Base-by-base conservation (phyloP, 1,284 basidiomycete species). In the Blastosporella zonata region DNA sequence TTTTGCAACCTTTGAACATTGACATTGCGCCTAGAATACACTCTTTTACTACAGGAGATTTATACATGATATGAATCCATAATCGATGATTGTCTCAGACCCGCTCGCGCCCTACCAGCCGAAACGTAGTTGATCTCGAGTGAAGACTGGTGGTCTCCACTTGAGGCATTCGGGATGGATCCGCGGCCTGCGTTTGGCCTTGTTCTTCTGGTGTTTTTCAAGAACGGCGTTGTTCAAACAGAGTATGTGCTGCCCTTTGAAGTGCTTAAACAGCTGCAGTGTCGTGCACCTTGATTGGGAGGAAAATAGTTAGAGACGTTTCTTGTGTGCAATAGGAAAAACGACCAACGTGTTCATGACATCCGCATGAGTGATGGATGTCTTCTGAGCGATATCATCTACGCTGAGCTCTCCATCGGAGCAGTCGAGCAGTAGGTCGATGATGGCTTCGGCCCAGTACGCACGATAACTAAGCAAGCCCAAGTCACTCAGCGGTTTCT, bases 361-460 rank as follows among this genome's bases (percentile, higher is more conserved):
- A 68, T 99, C 97, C 29, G 88, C 85, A 63, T 97, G 94, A 5
- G 92, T 94, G 67, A 99, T 97, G n/a, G 90, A 81, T 10, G 97
- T 99, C 72, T 84, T 90, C 65, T 95, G 90, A 4, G 97, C 93
- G 57, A 99, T 97, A 61, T 99, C 97, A 62, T 99, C 97, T 58
- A 99, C 90, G 65, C 87, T 93, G 53, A 98, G 78, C 55, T 93
- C 90, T 51, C 66, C 65, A 25, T 77, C 75, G 25, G 87, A 82
- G 20, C 82, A 81, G 55, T 78, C 82, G 55, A 97, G 72, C 40
- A 99, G 73, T 25, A 96, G 75, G 50, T 97, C 95, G 59, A 99
- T 88, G 62, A 99, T 98, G 47, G 89, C 92, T 67, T 98, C 95
- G 53, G 90, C 89, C 97, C 97, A 99, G 65, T 96, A 99, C 23